These are phyloP conservation scores for Terfezia claveryi DNA, from an alignment of 495 filamentous ascomycete species.

Conservation along the genomic window DNA sequence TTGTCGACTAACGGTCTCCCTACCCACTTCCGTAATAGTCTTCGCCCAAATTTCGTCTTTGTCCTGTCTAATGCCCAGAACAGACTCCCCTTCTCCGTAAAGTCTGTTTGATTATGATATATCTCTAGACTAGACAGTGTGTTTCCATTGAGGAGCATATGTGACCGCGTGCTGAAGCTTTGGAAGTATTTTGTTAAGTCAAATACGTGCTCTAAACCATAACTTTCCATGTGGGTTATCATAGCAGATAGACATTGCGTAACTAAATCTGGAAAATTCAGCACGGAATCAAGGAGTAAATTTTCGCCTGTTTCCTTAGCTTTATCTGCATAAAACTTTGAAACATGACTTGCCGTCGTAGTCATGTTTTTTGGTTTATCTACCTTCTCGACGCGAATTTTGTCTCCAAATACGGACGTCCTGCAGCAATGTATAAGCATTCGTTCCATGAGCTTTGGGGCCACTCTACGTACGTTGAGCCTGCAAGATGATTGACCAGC, in stretches of 20 bases:
- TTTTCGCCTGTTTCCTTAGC: slow-evolving; percentile 19
- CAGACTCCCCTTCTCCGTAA: slow-evolving; percentile 65
- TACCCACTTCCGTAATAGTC: slow-evolving; percentile 84
- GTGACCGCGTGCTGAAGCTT: slow-evolving; percentile 77
- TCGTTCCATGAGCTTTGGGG: slow-evolving; percentile 17
- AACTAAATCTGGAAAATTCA: slow-evolving; percentile 64
- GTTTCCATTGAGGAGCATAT: slow-evolving; percentile 94
- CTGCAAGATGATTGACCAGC: slow-evolving; percentile 70
- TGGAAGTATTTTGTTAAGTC: slow-evolving; percentile 95
- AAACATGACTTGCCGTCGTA: slow-evolving; percentile 70
- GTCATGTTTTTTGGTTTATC: slow-evolving; percentile 48
- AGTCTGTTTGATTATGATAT: slow-evolving; percentile 85
- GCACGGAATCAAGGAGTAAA: slow-evolving; percentile 58
- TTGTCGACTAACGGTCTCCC: slow-evolving; percentile 75
- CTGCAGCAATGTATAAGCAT: slow-evolving; percentile 7
- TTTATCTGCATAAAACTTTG: slow-evolving; percentile 66
- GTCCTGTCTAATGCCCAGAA: slow-evolving; percentile 95
- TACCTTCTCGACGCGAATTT: slow-evolving; percentile 59
- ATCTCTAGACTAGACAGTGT: slow-evolving; percentile 87
- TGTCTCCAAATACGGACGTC: slow-evolving; percentile 83
- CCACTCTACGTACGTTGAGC: slow-evolving; percentile 27
- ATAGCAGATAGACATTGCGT: slow-evolving; percentile 88
- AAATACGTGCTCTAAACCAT: slow-evolving; percentile 89
- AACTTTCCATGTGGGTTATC: slow-evolving; percentile 85
- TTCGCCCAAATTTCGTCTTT: slow-evolving; percentile 67